Base-by-base conservation (phyloP, 352 stramenopile genomes). In the Phytophthora tentaculata region DNA sequence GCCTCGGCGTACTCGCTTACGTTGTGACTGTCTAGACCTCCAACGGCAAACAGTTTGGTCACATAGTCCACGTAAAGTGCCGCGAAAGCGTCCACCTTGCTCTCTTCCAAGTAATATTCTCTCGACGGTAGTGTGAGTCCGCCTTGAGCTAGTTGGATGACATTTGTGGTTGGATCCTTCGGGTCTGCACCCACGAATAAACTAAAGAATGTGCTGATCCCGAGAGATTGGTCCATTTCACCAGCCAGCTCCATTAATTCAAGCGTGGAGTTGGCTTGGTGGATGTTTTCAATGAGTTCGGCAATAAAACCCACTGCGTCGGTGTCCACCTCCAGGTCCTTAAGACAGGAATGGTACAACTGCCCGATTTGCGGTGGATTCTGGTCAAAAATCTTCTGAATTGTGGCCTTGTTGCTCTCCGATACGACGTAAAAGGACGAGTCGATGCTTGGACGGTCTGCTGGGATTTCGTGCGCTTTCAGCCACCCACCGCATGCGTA, bases 401-500 rank as follows among this genome's bases (percentile, higher is more conserved):
- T 76, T 24, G 83, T 84, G 62, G 83, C 68, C 56, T 84, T 81
- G 64, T 90, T 90, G 49, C 56, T 35, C 53, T 85, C 66, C 12
- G 69, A 72, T 0, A 91, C 74, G 19, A 81, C 73, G 39, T 72
- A 79, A 61, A 90, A 90, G 50, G 86, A 83, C 24, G 82, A 71
- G 61, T 89, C 80, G 56, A 91, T 80, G 7, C 39, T 61, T 5
- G 81, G 56, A n/a, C 67, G 56, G 51, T 88, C 75, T 20, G 66
- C 55, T 35, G 83, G 78, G 23, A 94, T 80, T 48, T 83, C 69
- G 35, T 91, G 68, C 2, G 37, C 68, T n/a, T 69, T 47, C 41
- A 92, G 78, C 87, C 87, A 95, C 13, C 83, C 81, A 19, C 82
- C 84, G 54, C 87, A 93, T 17, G 86, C 84, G 68, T 91, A 91